Base-by-base conservation (phyloP, 352 stramenopile species). In the Blastocystis sp. region DNA sequence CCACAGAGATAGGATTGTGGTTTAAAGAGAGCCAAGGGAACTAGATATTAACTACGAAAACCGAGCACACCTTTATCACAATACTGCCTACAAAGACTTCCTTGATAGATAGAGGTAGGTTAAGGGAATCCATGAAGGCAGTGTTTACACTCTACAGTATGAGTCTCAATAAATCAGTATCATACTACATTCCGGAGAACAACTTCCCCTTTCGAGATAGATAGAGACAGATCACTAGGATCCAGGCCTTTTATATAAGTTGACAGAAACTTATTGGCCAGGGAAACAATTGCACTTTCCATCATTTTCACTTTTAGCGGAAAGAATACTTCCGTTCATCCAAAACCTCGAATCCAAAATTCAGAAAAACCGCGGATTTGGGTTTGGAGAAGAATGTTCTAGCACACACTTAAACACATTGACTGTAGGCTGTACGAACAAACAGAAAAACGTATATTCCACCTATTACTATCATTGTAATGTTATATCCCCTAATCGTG, bases 221-320 rank as follows among this genome's bases (percentile, higher is more conserved):
- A 84, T 15, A 84, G 51, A 30, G 48, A 66, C 54, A 84, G 33
- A 68, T 84, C 73, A 66, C 27, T 42, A 17, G 73, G 73, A 69
- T 84, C 51, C n/a, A 84, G 51, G 9, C 59, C 73, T 42, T 42
- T 42, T 7, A 84, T 35, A 30, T 68, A 84, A 24, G 51, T 84
- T 4, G 73, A 84, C 24, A 84, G 53, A 42, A 66, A 84, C 51
- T 84, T 84, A 68, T 84, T 84, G 35, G 73, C 48, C 19, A 84
- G 54, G 17, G 73, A 84, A 24, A 69, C 53, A 48, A 84, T 84
- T 19, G 58, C 42, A 30, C 48, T 42, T 84, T 84, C 73, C 37
- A 84, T 42, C 42, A 84, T 84, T 54, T 33, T 53, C 30, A 66
- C 15, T 51, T 22, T 9, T 54, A 64, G 56, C 15, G n/a, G 42